A percentile compares a stretch with the other conserved stretches of the same genome.
Conservation (phyloP, 148 eudicot species). For the Oxyria digyna region DNA sequence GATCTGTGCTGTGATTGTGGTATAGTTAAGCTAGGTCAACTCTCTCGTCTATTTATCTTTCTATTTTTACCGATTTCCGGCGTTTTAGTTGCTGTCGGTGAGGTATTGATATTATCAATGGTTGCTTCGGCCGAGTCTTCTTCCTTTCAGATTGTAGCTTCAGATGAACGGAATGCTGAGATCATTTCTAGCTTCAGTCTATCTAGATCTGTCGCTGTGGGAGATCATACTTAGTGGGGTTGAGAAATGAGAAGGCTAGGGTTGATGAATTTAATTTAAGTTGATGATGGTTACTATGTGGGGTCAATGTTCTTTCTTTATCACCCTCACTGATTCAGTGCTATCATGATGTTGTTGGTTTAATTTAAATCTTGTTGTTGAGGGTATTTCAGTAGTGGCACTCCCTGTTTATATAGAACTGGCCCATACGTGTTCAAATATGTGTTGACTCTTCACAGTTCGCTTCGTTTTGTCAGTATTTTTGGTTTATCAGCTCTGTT, state of each 20-base stretch:
- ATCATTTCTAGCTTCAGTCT: not conserved
- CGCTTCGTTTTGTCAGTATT: not conserved
- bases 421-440: not conserved
- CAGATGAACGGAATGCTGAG: not conserved
- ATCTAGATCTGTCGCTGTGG: conserved; percentile 4
- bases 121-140: not conserved
- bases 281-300: not conserved
- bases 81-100: not conserved
- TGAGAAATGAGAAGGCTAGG: not conserved
- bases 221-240: not conserved
- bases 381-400: not conserved
- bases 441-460: conserved; percentile 2
- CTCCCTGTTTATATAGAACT: not conserved
- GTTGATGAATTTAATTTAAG: not conserved
- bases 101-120: not conserved
- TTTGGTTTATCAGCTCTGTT: not conserved
- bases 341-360: not conserved
- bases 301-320: not conserved
- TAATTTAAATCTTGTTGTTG: not conserved
- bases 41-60: not conserved
- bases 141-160: not conserved
- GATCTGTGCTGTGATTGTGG: not conserved
- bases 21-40: not conserved
- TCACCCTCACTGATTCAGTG: not conserved
- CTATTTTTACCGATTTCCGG: not conserved